Evolutionary conservation across 2,329 filamentous ascomycete species (phyloP).

Genomic region (Aspergillus phoenicis): DNA sequence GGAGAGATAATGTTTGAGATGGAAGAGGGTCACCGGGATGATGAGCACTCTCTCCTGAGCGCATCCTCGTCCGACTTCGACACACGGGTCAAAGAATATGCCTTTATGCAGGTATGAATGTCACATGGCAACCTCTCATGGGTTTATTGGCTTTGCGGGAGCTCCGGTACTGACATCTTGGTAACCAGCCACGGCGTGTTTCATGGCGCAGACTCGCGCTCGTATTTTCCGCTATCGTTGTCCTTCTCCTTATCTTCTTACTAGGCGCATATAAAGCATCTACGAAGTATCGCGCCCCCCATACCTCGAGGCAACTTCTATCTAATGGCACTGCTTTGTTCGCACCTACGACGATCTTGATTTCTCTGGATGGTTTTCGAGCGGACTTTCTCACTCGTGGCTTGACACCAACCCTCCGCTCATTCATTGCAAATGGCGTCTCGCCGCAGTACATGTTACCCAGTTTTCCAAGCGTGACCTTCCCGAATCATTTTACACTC

Average conservation of each 20-base stretch:
- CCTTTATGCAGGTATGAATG: slow-evolving; percentile 31
- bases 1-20: slow-evolving; percentile 84
- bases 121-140: too few relatives aligned
- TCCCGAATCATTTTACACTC: slow-evolving; percentile 93
- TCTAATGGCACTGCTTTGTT: slow-evolving; percentile 88
- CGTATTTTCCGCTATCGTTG: slow-evolving; percentile 49
- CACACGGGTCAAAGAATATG: slow-evolving; percentile 37
- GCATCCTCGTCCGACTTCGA: slow-evolving; percentile 52
- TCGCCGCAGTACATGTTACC: slow-evolving; percentile 92
- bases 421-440: slow-evolving; percentile 78
- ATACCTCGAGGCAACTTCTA: slow-evolving; percentile 34
- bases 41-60: slow-evolving; percentile 19
- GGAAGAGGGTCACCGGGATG: slow-evolving; percentile 70
- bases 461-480: slow-evolving; percentile 94
- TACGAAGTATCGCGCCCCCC: slow-evolving; percentile 33
- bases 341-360: slow-evolving; percentile 85
- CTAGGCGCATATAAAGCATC: slow-evolving; percentile 62
- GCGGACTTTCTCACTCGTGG: slow-evolving; percentile 87
- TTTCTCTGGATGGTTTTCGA: slow-evolving; percentile 93
- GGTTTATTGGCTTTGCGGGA: not conserved
- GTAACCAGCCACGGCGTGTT: slow-evolving; percentile 23
- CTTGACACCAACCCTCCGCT: slow-evolving; percentile 78
- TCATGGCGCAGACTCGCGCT: slow-evolving; percentile 41
- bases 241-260: slow-evolving; percentile 58
- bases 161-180: not conserved